Percentiles rank a stretch among this genome's conserved stretches.
These are phyloP conservation scores for Ceratocystis huliohia DNA, from an alignment of 2,329 filamentous ascomycete genomes.

Conservation along the genomic window DNA sequence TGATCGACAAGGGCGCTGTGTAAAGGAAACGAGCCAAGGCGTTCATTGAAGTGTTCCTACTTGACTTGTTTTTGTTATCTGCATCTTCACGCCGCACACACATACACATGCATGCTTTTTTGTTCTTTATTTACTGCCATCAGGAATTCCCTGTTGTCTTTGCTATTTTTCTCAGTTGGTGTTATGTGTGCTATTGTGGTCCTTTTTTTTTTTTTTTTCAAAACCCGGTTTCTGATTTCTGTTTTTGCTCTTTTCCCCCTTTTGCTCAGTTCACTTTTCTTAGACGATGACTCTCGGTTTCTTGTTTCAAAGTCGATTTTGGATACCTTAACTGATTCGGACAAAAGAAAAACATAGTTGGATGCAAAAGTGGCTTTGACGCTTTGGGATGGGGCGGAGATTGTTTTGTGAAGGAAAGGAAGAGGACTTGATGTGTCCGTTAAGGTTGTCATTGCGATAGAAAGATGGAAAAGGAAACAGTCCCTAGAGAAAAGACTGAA, in stretches of 20 bases:
- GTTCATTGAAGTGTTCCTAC: neutral
- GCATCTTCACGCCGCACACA: neutral
- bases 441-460: too few relatives aligned
- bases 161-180: conserved; percentile 1
- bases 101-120: too few relatives aligned
- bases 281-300: conserved; percentile 6
- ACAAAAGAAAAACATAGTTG: conserved; percentile 1
- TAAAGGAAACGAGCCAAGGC: conserved; percentile 32
- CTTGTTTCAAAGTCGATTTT: conserved; percentile 7
- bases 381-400: neutral
- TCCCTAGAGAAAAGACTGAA: neutral
- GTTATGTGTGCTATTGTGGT: neutral
- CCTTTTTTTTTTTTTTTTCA: too few relatives aligned
- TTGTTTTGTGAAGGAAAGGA: too few relatives aligned
- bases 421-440: too few relatives aligned
- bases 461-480: too few relatives aligned
- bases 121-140: too few relatives aligned
- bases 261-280: neutral
- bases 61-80: neutral
- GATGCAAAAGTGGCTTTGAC: neutral
- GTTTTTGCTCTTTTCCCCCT: neutral
- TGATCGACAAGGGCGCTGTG: conserved; percentile 77
- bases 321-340: conserved; percentile 8
- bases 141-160: neutral
- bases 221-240: neutral